Evolutionary conservation across 2,329 filamentous ascomycete species (phyloP).

Genomic region (Bipolaris gigantea): DNA sequence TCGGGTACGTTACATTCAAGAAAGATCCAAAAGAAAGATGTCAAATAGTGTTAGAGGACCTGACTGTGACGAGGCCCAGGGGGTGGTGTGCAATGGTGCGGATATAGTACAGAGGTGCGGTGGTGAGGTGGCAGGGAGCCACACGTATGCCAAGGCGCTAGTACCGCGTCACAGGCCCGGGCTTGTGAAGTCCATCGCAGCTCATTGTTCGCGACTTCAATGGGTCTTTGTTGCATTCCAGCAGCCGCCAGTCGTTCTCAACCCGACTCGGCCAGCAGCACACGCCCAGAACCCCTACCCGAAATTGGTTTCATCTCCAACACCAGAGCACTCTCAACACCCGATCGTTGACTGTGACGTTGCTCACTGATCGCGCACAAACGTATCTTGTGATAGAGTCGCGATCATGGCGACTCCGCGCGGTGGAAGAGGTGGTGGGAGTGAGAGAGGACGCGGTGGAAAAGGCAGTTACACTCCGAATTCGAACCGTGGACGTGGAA

Average conservation of each 20-base stretch:
- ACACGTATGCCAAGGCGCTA: constrained; percentile 18
- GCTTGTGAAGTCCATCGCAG: constrained; percentile 10
- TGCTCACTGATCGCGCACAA: constrained; percentile 10
- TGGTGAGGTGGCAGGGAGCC: not conserved
- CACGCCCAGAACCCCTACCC: not conserved
- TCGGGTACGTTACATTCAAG: constrained; percentile 19
- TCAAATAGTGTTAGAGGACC: not conserved
- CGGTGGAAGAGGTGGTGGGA: constrained; percentile 24
- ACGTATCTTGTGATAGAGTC: constrained; percentile 12
- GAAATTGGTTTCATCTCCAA: not conserved
- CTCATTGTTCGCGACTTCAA: constrained; percentile 19
- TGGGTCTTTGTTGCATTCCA: constrained; percentile 22
- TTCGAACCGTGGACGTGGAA: constrained; percentile 19
- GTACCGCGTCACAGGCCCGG: constrained; percentile 14
- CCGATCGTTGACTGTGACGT: constrained; percentile 1
- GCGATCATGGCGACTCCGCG: constrained; percentile 37
- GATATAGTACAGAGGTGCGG: not conserved
- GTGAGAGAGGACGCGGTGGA: constrained; percentile 19
- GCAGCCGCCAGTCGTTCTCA: constrained; percentile 26
- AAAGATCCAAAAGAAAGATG: not conserved
- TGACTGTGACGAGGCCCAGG: not conserved
- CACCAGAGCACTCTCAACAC: not conserved
- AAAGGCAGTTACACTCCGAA: constrained; percentile 11
- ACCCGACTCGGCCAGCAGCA: constrained; percentile 22
- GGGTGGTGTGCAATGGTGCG: not conserved